Conservation (phyloP, 768 basidiomycete genomes). For the Lactifluus rugatus region DNA sequence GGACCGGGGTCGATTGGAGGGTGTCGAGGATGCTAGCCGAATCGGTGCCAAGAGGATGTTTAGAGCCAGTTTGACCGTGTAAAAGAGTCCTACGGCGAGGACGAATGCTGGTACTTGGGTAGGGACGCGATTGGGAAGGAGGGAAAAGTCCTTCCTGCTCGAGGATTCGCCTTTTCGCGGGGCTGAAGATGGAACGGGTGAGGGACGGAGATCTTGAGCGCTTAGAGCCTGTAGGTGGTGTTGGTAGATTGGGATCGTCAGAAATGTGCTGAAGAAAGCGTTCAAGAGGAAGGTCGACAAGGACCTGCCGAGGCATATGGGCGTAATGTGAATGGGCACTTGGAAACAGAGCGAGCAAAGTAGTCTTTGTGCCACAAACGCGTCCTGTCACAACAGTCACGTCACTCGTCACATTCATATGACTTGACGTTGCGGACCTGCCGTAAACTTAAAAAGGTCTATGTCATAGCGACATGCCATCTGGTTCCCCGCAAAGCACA, state of each 20-base stretch:
- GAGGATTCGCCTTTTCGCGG: constrained; percentile 20
- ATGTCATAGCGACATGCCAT: too few relatives aligned
- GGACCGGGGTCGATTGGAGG: not conserved
- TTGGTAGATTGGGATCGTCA: not conserved
- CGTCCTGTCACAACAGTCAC: constrained; percentile 13
- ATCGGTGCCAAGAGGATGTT: not conserved
- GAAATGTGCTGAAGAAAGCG: constrained; percentile 2
- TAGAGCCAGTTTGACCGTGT: not conserved
- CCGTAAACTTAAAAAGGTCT: too few relatives aligned
- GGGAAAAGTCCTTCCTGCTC: constrained; percentile 17
- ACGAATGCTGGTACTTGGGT: not conserved
- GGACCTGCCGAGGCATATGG: constrained; percentile 12
- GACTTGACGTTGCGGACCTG: too few relatives aligned
- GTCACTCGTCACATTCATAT: not conserved
- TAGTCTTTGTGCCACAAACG: not conserved
- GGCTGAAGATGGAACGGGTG: constrained; percentile 10
- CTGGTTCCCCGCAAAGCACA: too few relatives aligned
- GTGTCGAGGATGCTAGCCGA: not conserved
- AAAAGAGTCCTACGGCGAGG: not conserved
- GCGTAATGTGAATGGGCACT: not conserved
- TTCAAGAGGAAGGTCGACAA: constrained; percentile 18
- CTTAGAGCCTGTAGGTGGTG: constrained; percentile 6
- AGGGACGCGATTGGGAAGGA: constrained; percentile 8
- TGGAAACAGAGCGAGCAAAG: not conserved
- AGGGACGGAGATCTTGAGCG: constrained; percentile 18